These are phyloP conservation scores for Cryptosporidium baileyi DNA, from an alignment of 169 alveolate species.

Conservation along the genomic window DNA sequence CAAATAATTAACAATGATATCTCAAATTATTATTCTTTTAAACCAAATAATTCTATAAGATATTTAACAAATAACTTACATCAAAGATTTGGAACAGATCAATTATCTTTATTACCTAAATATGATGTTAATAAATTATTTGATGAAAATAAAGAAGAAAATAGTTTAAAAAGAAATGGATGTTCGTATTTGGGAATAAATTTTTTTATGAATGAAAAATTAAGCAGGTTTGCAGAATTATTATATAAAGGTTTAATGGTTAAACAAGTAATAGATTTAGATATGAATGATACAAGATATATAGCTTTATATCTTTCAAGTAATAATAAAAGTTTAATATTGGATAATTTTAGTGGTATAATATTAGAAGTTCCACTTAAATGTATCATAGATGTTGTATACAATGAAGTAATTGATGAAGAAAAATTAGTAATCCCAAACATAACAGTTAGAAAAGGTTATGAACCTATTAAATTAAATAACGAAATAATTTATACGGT, in stretches of 20 bases:
- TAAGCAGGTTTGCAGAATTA: background rate
- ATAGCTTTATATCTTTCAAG: conserved; percentile 49
- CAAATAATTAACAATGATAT: too few species aligned
- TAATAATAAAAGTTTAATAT: background rate
- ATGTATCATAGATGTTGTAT: conserved; percentile 2
- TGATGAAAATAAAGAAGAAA: background rate
- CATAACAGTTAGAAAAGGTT: conserved; percentile 9
- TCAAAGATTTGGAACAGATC: conserved; percentile 24
- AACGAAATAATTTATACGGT: background rate
- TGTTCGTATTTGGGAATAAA: background rate
- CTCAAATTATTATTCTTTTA: conserved; percentile 3
- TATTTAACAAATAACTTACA: conserved; percentile 20
- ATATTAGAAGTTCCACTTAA: conserved; percentile 37
- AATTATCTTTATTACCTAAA: conserved; percentile 33
- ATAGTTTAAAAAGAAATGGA: background rate
- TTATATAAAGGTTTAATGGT: conserved; percentile 30
- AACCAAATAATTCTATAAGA: conserved; percentile 49
- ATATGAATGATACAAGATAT: conserved; percentile 14
- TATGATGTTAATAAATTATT: background rate
- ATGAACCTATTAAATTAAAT: conserved; percentile 34
- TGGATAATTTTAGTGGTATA: conserved; percentile 61
- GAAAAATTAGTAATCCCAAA: background rate
- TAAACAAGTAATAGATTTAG: conserved; percentile 24
- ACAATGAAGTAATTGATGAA: background rate
- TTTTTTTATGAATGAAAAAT: background rate